phyloP scores from a whole-genome alignment of 2,329 filamentous ascomycete species.

The Fusarium keratoplasticum region DNA sequence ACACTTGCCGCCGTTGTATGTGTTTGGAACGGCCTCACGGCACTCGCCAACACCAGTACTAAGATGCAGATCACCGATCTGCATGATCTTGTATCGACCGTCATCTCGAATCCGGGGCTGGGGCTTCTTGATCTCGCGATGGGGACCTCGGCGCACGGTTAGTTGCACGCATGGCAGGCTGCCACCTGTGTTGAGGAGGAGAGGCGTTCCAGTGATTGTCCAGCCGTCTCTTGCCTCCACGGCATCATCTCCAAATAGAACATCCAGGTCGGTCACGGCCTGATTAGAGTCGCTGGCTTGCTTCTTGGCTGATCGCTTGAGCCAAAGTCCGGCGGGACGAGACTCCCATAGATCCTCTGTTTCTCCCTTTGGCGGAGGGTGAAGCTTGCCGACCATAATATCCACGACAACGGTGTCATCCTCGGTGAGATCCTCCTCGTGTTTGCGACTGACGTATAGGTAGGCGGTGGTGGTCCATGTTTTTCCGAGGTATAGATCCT shows the following conservation, averaged over 20 bases:
- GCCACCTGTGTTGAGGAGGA: constrained; percentile 75
- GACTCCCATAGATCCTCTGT: constrained; percentile 80
- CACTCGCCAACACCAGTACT: constrained; percentile 90
- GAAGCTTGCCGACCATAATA: constrained; percentile 77
- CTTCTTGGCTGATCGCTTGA: constrained; percentile 78
- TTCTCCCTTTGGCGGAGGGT: constrained; percentile 66
- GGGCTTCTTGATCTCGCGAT: constrained; percentile 73
- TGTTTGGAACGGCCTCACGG: constrained; percentile 84
- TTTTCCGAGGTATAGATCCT: constrained; percentile 84
- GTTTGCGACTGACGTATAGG: constrained; percentile 84
- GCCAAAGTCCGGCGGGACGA: constrained; percentile 82
- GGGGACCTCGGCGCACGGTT: constrained; percentile 79
- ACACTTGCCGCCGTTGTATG: constrained; percentile 79
- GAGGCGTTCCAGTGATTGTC: constrained; percentile 78
- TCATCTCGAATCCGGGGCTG: constrained; percentile 84
- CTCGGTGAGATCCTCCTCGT: constrained; percentile 81
- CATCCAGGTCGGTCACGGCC: constrained; percentile 83
- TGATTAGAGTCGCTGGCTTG: constrained; percentile 80
- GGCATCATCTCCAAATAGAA: constrained; percentile 90
- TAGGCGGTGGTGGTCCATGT: constrained; percentile 83
- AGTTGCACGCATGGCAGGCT: constrained; percentile 78
- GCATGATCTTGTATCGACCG: constrained; percentile 97
- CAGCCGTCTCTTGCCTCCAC: constrained; percentile 90
- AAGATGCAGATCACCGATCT: constrained; percentile 93
- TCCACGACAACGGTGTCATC: constrained; percentile 85